A percentile compares a stretch with the other conserved stretches of the same genome.
Conservation (phyloP, 208 protist genomes). For the Histomonas meleagridis region DNA sequence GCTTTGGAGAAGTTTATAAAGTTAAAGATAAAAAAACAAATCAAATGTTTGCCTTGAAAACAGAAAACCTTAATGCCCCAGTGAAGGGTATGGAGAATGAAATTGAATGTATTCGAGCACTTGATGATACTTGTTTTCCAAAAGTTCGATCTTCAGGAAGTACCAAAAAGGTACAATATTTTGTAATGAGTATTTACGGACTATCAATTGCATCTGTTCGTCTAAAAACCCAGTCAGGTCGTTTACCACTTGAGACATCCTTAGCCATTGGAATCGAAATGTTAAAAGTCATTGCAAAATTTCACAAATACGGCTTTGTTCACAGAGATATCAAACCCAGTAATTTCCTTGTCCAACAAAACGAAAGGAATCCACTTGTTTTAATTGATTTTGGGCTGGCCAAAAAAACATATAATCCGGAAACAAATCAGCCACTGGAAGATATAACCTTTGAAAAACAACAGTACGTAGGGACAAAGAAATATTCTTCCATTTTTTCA, state of each 20-base stretch:
- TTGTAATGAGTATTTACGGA: neutral
- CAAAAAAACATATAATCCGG: neutral
- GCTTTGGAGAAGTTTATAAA: slow-evolving; percentile 17
- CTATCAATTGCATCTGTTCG: neutral
- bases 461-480: neutral
- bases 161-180: neutral
- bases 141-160: neutral
- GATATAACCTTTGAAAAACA: neutral
- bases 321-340: slow-evolving; percentile 17
- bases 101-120: neutral
- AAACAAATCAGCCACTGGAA: neutral
- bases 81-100: neutral
- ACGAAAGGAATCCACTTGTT: neutral
- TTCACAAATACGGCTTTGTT: neutral
- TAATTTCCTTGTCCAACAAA: neutral
- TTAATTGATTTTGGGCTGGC: slow-evolving; percentile 6
- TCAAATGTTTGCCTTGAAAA: neutral
- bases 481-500: neutral
- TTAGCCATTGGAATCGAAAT: neutral
- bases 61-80: neutral
- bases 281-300: neutral
- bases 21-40: slow-evolving; percentile 9
- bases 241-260: neutral
- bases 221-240: no score
- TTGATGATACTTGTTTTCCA: neutral